Evolutionary conservation across 805 yeast species (phyloP), one percentile per base, ranked within the genome.

Genomic region (Saturnispora galanensis): DNA sequence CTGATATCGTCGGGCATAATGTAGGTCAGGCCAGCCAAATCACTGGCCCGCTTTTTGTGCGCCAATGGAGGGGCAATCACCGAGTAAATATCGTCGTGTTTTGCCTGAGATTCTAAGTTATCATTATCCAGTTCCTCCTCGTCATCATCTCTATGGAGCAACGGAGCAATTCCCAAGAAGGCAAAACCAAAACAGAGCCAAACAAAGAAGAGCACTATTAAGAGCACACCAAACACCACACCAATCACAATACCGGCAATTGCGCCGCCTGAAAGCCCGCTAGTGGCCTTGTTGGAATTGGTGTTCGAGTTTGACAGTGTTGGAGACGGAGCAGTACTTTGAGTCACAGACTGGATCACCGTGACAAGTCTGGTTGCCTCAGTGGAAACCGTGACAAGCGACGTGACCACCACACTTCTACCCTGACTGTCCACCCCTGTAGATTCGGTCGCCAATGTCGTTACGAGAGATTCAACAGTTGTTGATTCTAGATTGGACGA

Each of bases 221-320:
- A 15, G 13, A 51, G 26, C 3, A 48, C 41, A 18, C 66, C 67
- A 26, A 52, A 41, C 2, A 63, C 51, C 4, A 50, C 52, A 10
- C 67, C 67, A 43, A 63, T 50, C 9, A 57, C 67, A 13, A 62
- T 58, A 35, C 67, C 67, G 9, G 67, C 67, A 35, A 62, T 59
- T 11, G 63, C 62, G 35, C 67, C 67, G 17, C 54, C 56, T 16
- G 59, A 51, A 30, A 63, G 40, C 10, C 48, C 51, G 16, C 31
- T 15, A 8, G 38, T 16, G 16, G 41, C 15, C 7, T 38, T 38
- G 15, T 50, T 32, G 1, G 52, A 42, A n/a, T 48, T 38, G 11
- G 39, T 10, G 17, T 38, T 29, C 7, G 45, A 12, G 12, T 36
- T 31, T 5, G 55, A 17, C 11, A 50, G 31, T 2, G 47, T 21